Base-by-base conservation (phyloP, 345 rosid genomes). In the Boechera divaricarpa region DNA sequence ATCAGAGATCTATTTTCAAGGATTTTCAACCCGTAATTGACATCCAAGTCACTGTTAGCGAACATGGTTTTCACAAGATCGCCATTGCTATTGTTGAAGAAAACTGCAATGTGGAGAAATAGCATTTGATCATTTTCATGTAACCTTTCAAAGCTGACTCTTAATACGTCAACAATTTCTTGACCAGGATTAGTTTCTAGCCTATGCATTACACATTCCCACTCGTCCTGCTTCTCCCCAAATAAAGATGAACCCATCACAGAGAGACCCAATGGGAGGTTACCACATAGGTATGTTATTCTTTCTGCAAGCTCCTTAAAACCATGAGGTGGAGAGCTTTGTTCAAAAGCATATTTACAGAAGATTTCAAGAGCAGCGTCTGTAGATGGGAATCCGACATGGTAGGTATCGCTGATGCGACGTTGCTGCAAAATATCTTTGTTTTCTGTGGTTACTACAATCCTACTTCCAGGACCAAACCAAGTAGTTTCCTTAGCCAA, bases 101-200 rank as follows among this genome's bases (percentile, higher is more conserved):
- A 80, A 31, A 76, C 73, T 13, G 84, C 82, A 47, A 85, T 62
- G 42, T 81, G 80, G 13, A 76, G 67, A 81, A 81, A 85, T 1
- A 83, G 13, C 0, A 1, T 10, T 53, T 81, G 44, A 6, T 70
- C 67, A 1, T 35, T 6, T 6, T 70, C 48, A n/a, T 58, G 5
- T 12, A 85, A 57, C 7, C 53, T 63, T 36, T 85, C 73, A 5
- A 63, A 83, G 6, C 87, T 79, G 11, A 77, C 75, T 55, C 48
- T 72, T 5, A 83, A 39, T 2, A 68, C 45, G 0, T 6, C 44
- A 0, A 10, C 26, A 9, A 85, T 77, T 0, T 16, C 16, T 16
- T 16, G 16, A 16, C 72, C 36, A 33, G 7, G 36, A 33, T 5
- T 57, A 28, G 6, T 63, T 38, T 59, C 36, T 2, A 21, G 53